Evolutionary conservation across 345 rosid genomes (phyloP).

Genomic region (Ailanthus altissimus): DNA sequence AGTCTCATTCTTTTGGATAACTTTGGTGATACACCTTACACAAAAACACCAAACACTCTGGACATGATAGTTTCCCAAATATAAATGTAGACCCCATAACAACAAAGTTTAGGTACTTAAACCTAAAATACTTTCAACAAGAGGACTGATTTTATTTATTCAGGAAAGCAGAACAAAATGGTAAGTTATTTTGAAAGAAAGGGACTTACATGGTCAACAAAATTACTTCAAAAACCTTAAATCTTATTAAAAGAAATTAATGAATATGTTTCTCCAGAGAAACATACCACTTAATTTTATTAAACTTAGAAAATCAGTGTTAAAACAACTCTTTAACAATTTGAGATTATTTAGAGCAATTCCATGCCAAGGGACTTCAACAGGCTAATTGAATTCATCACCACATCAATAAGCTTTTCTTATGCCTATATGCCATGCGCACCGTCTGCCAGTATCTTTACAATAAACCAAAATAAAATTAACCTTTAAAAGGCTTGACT

Average conservation of each 20-base stretch:
- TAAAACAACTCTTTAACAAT: background rate
- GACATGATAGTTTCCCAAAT: background rate
- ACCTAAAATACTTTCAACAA: background rate
- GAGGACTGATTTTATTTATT: background rate
- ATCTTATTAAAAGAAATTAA: background rate
- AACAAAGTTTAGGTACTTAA: background rate
- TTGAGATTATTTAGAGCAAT: background rate
- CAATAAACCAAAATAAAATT: no score
- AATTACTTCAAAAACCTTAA: background rate
- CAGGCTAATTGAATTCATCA: background rate
- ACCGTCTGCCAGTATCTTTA: no score
- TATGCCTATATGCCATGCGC: background rate
- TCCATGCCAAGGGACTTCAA: background rate
- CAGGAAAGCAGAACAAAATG: background rate
- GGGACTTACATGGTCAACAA: background rate
- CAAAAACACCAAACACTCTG: slow-evolving; percentile 2
- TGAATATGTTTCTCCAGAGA: background rate
- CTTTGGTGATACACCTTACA: background rate
- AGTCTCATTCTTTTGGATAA: background rate
- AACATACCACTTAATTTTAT: background rate
- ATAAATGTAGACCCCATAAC: background rate
- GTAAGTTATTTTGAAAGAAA: background rate
- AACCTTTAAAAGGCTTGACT: no score
- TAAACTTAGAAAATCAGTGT: background rate
- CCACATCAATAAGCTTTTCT: slow-evolving; percentile 3